Evolutionary conservation across 495 filamentous ascomycete genomes (phyloP).

Genomic region (Tuber aestivum): DNA sequence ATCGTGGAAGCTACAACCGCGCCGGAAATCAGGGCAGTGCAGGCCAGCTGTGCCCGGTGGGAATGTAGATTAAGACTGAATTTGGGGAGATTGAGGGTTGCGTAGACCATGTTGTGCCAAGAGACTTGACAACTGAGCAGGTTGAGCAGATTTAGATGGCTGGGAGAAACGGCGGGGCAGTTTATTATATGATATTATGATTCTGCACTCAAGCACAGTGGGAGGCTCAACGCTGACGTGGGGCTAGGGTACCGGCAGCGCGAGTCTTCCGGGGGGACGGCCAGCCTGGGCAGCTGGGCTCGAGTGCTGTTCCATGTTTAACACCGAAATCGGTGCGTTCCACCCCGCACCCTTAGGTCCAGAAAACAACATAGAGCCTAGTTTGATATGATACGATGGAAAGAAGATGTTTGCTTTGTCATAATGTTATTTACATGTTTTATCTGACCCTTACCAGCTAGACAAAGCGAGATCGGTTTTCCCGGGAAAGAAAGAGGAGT

Average conservation of each 20-base stretch:
- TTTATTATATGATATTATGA: no score
- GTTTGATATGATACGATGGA: background rate
- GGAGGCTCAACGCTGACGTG: background rate
- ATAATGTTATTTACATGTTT: no score
- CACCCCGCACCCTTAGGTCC: background rate
- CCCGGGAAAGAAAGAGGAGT: no score
- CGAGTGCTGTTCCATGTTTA: background rate
- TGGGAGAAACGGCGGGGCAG: background rate
- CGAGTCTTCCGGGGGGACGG: background rate
- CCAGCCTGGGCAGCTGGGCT: background rate
- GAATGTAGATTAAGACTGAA: conserved; percentile 30
- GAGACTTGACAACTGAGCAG: background rate
- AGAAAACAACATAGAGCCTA: background rate
- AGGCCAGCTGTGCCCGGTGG: conserved; percentile 61
- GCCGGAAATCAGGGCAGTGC: conserved; percentile 70
- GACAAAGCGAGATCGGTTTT: no score
- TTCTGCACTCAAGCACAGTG: no score
- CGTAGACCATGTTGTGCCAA: background rate
- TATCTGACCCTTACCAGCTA: no score
- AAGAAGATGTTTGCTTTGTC: no score
- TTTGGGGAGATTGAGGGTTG: background rate
- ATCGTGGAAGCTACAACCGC: conserved; percentile 66
- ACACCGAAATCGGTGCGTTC: background rate
- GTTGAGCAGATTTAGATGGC: background rate
- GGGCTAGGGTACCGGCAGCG: background rate